Evolutionary conservation across 352 stramenopile genomes (phyloP).

Genomic region (Pythium folliculosum): DNA sequence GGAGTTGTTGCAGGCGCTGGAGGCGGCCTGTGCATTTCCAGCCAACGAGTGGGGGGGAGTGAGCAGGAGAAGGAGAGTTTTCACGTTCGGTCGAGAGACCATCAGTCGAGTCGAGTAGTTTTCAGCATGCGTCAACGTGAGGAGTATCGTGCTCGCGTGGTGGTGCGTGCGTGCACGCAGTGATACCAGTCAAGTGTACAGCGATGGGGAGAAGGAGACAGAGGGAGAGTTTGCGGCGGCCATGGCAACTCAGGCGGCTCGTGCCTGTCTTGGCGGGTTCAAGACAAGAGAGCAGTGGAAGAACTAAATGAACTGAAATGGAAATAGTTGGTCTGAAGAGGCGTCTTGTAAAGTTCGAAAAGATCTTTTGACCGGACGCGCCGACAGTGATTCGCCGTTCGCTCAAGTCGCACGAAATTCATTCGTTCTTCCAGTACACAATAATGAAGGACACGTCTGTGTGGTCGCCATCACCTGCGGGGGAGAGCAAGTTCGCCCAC

Average conservation of each 20-base stretch:
- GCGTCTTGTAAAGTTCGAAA: constrained; percentile 8
- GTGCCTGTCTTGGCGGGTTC: neutral
- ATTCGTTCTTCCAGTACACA: neutral
- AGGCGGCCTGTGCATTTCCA: too few species aligned
- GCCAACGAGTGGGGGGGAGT: neutral
- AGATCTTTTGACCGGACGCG: neutral
- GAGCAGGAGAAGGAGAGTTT: neutral
- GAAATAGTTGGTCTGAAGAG: constrained; percentile 12
- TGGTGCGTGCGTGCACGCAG: neutral
- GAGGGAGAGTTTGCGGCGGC: neutral
- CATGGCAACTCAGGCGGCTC: too few species aligned
- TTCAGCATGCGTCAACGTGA: neutral
- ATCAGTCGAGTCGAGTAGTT: neutral
- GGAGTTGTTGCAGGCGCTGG: too few species aligned
- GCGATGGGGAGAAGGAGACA: neutral
- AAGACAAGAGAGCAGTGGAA: constrained; percentile 10
- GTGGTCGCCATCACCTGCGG: neutral
- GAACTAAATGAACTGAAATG: constrained; percentile 29
- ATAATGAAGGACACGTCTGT: constrained; percentile 8
- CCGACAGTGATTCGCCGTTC: too few species aligned
- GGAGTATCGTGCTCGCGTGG: constrained; percentile 1
- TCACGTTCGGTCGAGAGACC: neutral
- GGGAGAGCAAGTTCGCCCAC: neutral
- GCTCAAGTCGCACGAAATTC: too few species aligned
- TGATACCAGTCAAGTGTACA: neutral